A percentile compares a stretch with the other conserved stretches of the same genome.
phyloP scores from a whole-genome alignment of 1,139 yeast genomes.

The Spencermartinsiella ligniputridi region DNA sequence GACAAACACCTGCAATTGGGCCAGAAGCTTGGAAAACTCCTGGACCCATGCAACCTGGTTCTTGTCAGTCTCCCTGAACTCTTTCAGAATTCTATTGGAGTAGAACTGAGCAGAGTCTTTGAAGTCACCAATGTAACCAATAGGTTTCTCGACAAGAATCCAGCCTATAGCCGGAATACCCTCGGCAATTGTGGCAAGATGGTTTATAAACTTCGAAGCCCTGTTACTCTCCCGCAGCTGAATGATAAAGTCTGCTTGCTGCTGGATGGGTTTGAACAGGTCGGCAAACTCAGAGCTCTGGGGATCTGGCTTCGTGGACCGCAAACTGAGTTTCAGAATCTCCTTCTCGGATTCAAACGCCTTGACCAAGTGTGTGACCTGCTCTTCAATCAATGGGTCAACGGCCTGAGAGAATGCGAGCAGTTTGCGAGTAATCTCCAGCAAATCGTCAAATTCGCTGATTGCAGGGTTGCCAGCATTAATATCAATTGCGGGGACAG shows the following conservation, averaged over 20 bases:
- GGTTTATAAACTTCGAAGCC: slow-evolving; percentile 58
- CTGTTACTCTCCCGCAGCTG: slow-evolving; percentile 72
- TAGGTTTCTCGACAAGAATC: slow-evolving; percentile 70
- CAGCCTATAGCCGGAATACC: slow-evolving; percentile 90
- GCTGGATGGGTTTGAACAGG: slow-evolving; percentile 66
- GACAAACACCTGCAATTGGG: slow-evolving; percentile 64
- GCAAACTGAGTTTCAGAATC: slow-evolving; percentile 56
- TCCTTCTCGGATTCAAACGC: slow-evolving; percentile 60
- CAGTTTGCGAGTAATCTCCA: slow-evolving; percentile 57
- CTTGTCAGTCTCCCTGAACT: slow-evolving; percentile 65
- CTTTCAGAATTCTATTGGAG: slow-evolving; percentile 86
- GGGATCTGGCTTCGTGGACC: slow-evolving; percentile 61
- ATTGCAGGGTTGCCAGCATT: slow-evolving; percentile 23
- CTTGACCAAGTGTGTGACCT: slow-evolving; percentile 48
- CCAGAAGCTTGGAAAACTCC: slow-evolving; percentile 56
- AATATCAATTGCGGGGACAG: slow-evolving; percentile 12
- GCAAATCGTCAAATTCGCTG: slow-evolving; percentile 50
- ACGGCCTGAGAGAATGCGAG: slow-evolving; percentile 52
- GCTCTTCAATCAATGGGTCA: slow-evolving; percentile 60
- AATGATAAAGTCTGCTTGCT: slow-evolving; percentile 52
- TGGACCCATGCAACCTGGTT: slow-evolving; percentile 79
- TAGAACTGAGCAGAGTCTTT: slow-evolving; percentile 92
- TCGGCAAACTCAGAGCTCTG: slow-evolving; percentile 47
- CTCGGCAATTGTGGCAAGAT: slow-evolving; percentile 79
- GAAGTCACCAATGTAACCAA: slow-evolving; percentile 71